Conservation (phyloP, 2,329 filamentous ascomycete species). For the Onygenales sp. region DNA sequence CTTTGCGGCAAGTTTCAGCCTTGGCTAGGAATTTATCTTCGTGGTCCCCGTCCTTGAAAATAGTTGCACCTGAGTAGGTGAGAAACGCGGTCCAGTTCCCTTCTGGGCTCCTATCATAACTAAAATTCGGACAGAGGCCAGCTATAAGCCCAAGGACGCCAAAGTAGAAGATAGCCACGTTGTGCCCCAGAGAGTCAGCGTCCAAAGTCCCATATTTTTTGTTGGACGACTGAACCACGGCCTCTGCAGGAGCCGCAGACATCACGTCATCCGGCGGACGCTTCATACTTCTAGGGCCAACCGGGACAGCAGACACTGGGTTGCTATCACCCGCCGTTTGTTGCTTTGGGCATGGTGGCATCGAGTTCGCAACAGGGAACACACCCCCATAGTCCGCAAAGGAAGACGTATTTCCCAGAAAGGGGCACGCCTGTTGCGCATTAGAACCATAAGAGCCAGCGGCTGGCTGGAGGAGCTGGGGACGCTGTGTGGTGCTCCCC, state of each 20-base stretch:
- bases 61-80: slow-evolving; percentile 21
- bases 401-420: too few relatives aligned
- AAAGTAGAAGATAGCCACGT: slow-evolving; percentile 23
- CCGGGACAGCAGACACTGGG: too few relatives aligned
- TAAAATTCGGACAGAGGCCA: slow-evolving; percentile 17
- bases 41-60: slow-evolving; percentile 9
- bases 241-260: neutral
- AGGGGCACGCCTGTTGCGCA: too few relatives aligned
- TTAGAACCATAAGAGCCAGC: too few relatives aligned
- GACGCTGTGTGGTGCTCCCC: too few relatives aligned
- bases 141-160: slow-evolving; percentile 20
- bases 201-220: slow-evolving; percentile 6
- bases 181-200: slow-evolving; percentile 7
- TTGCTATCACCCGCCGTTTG: neutral
- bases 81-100: slow-evolving; percentile 19
- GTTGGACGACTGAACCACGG: neutral
- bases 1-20: slow-evolving; percentile 18
- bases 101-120: slow-evolving; percentile 13
- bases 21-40: slow-evolving; percentile 14
- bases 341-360: too few relatives aligned
- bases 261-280: neutral
- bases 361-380: too few relatives aligned
- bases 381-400: too few relatives aligned
- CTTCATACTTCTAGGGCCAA: neutral
- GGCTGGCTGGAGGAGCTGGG: too few relatives aligned